Evolutionary conservation across 2,329 filamentous ascomycete genomes (phyloP), one percentile per base, ranked within the genome.

Genomic region (Alternaria longipes): DNA sequence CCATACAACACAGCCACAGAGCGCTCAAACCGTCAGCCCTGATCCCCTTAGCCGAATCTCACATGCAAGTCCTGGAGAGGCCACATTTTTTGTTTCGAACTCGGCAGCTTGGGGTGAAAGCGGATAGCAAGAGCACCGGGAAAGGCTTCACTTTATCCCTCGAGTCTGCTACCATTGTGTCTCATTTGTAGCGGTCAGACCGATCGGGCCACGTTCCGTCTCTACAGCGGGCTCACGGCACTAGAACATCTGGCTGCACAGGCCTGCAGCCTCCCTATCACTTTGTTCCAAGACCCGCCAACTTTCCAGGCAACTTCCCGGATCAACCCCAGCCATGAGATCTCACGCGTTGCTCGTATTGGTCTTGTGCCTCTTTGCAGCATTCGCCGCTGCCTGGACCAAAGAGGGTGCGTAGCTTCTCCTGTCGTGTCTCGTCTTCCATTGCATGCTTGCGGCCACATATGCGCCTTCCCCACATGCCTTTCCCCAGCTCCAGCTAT

Each of bases 361-460:
- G 68, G 84, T 91, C 79, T 85, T 94, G 62, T 87, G 88, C 81
- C 81, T 90, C 70, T 81, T 93, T 67, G 86, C 86, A 62, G 80
- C 94, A 64, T 87, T 87, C 61, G 86, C 89, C 51, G 92, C 92
- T 42, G 92, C 92, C 47, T 97, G 93, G 92, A 89, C 88, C 59
- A 95, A 95, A 81, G 92, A 97, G 86, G 92, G 92, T 91, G 80
- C 70, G 83, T 78, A 49, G 22, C 52, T 26, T 49, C 14, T 26
- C 28, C 45, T 24, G 41, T 50, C 22, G 55, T 56, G 56, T 63
- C 32, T 49, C 28, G 9, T 42, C 16, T 61, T 36, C 61, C 58
- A 54, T 42, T 59, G 45, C 40, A 41, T 42, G 53, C 45, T 50
- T 51, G 26, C 24, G 47, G 32, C 59, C 54, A 55, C 51, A 55